Evolutionary conservation across 345 rosid genomes (phyloP), one percentile per base, ranked within the genome.

Genomic region (Aquilaria sinensis): DNA sequence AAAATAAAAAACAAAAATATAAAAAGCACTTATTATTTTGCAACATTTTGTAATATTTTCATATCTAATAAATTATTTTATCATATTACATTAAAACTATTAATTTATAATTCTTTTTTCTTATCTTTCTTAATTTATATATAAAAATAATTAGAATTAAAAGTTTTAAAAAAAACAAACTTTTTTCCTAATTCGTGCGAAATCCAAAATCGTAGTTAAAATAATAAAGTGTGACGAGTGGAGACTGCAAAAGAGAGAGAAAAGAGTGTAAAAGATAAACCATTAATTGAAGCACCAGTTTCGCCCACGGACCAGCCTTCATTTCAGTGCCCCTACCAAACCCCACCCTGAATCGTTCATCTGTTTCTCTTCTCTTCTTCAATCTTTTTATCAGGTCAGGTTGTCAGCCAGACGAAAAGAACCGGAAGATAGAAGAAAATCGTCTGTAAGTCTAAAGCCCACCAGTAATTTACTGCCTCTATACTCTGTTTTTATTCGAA

Each of bases 271-370:
- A 55, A 49, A 59, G 79, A 73, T 77, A 66, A 69, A 57, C 80
- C 82, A 71, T 78, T 63, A 75, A 75, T 67, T 68, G 32, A 6
- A 59, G 74, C 85, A 73, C 72, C 74, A 65, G 74, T 77, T 81
- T 72, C 74, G 65, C 75, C 78, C 76, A 65, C 70, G 76, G 72
- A 72, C 68, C 64, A 56, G 67, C 73, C 68, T 70, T 77, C 78
- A 46, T 77, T 55, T 70, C 68, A 60, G 76, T 66, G 76, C 81
- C 65, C 37, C 73, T 54, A 54, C 59, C 45, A 67, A 57, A 60
- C 48, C 7, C 2, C 43, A 3, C 7, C 31, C 56, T 31, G 11
- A 55, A 49, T 52, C 47, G 8, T 33, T 70, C 65, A 55, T 31
- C 53, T 6, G 53, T 58, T 53, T 51, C 63, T 16, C 41, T 32